Conservation (phyloP, 768 basidiomycete genomes). For the Russula sp. region DNA sequence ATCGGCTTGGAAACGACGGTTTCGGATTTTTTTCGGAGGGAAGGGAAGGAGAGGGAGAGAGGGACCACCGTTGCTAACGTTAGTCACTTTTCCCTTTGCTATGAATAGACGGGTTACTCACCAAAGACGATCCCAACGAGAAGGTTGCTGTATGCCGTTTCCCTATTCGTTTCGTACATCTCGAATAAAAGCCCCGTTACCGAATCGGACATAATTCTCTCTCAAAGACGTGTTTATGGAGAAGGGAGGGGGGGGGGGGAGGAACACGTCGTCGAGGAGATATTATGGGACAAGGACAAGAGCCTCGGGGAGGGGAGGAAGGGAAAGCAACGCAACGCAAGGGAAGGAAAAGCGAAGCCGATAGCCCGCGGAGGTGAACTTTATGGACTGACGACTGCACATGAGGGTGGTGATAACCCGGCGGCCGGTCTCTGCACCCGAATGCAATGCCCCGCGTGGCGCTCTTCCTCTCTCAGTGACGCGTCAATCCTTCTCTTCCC, state of each 20-base stretch:
- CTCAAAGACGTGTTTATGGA: neutral
- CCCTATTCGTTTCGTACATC: conserved; percentile 9
- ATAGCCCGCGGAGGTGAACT: neutral
- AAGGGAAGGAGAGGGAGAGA: neutral
- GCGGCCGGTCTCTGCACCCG: neutral
- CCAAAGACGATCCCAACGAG: conserved; percentile 23
- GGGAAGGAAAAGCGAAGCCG: neutral
- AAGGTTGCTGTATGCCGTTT: conserved; percentile 14
- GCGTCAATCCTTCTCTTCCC: neutral
- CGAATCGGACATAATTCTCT: conserved; percentile 9
- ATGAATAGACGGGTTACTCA: too few relatives aligned
- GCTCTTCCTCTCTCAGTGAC: neutral
- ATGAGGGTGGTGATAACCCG: neutral
- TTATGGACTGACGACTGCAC: neutral
- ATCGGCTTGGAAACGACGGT: too few relatives aligned
- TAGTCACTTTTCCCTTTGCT: too few relatives aligned
- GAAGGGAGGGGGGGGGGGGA: neutral
- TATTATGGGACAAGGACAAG: too few relatives aligned
- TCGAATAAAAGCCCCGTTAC: neutral
- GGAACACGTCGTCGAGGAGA: neutral
- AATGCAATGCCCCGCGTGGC: neutral
- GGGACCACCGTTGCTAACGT: neutral
- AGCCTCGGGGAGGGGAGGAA: too few relatives aligned
- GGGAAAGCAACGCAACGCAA: too few relatives aligned
- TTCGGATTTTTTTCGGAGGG: neutral